A percentile compares a stretch with the other conserved stretches of the same genome.
These are phyloP conservation scores for Carex kokanica DNA, from an alignment of 176 grass and related monocot genomes.

Conservation along the genomic window DNA sequence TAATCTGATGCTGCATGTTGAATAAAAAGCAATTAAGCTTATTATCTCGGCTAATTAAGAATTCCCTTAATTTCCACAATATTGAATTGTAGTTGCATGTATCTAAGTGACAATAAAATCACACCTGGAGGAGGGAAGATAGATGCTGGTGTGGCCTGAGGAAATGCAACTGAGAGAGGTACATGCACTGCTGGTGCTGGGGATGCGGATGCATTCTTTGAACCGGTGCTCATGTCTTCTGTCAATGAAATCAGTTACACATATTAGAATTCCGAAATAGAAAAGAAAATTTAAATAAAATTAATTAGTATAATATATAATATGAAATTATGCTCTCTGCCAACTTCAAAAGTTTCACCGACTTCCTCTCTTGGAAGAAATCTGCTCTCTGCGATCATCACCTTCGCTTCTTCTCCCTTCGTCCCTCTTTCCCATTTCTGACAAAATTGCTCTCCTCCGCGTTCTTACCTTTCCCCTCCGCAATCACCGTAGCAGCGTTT, in stretches of 20 bases:
- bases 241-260: neutral
- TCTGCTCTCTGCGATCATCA: no score
- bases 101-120: neutral
- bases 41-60: neutral
- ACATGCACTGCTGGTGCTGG: slow-evolving; percentile 25
- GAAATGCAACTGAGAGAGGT: slow-evolving; percentile 46
- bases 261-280: neutral
- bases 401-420: no score
- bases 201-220: slow-evolving; percentile 26
- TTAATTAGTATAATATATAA: neutral
- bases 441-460: no score
- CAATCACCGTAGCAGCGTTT: no score
- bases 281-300: neutral
- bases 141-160: slow-evolving; percentile 56
- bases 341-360: no score
- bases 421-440: no score
- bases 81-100: neutral
- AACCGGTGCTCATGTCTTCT: slow-evolving; percentile 16
- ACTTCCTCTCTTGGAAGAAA: no score
- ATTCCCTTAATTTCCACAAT: neutral
- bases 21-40: neutral
- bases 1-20: slow-evolving; percentile 38
- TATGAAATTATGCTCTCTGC: no score
- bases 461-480: no score
- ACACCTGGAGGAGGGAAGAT: slow-evolving; percentile 50